Conservation (phyloP, 106 monocot genomes). For the Dendrobium officinale region DNA sequence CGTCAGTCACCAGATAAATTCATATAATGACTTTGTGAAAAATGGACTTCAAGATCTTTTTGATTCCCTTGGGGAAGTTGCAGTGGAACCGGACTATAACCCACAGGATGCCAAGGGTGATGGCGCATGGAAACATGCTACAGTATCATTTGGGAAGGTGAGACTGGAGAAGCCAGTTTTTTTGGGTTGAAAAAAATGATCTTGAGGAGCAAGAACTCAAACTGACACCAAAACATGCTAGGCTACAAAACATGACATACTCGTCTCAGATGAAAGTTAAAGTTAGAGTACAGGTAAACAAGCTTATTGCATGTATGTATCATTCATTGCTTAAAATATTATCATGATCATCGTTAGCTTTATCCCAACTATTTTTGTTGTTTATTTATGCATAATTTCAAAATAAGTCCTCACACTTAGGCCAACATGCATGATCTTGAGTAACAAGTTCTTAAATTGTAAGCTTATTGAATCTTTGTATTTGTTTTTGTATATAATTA, state of each 20-base stretch:
- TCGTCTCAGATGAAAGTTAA: constrained; percentile 59
- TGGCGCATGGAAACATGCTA: constrained; percentile 58
- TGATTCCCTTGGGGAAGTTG: constrained; percentile 67
- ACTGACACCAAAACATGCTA: constrained; percentile 73
- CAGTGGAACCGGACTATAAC: constrained; percentile 75
- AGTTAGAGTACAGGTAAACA: constrained; percentile 64
- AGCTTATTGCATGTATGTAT: background rate
- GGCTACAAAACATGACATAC: constrained; percentile 91
- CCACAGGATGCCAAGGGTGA: constrained; percentile 48
- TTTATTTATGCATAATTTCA: background rate
- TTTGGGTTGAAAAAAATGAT: constrained; percentile 49
- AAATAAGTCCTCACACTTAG: too few species aligned
- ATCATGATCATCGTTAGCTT: background rate
- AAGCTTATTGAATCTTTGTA: too few species aligned
- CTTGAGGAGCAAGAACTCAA: constrained; percentile 37
- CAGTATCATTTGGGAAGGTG: constrained; percentile 68
- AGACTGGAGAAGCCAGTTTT: constrained; percentile 57
- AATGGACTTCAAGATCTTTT: constrained; percentile 71
- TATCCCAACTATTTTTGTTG: background rate
- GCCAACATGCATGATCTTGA: too few species aligned
- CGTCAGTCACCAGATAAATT: constrained; percentile 84
- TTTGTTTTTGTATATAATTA: background rate
- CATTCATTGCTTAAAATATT: background rate
- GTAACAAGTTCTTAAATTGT: too few species aligned
- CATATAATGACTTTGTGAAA: constrained; percentile 70